Evolutionary conservation across 2,329 filamentous ascomycete genomes (phyloP), one percentile per base, ranked within the genome.

Genomic region (Ilyonectria destructans): DNA sequence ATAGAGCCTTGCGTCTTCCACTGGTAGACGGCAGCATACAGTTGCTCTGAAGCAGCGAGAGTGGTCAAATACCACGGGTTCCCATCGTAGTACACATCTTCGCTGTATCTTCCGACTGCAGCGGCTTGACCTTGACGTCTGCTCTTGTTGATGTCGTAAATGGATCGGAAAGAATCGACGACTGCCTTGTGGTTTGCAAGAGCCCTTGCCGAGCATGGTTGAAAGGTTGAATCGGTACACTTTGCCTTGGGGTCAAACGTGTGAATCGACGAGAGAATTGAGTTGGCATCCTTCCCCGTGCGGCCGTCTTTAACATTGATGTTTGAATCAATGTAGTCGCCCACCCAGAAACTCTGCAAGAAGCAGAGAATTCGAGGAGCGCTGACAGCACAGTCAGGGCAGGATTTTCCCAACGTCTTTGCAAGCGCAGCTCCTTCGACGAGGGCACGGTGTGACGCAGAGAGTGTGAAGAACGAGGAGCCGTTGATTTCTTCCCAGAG

Each of bases 401-500:
- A 92, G 4, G 85, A 85, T 45, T 86, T 84, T 19, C 89, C 89
- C 5, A 95, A 83, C 26, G 83, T 82, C n/a, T 80, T 80, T 2
- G 93, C 92, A n/a, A 95, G 85, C 2, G 85, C 83, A 62, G 85
- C 88, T 13, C 93, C 93, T 80, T 92, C 89, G 5, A 89, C 83
- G 6, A 90, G 82, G n/a, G 88, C 84, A 75, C 67, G 70, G 78
- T 95, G 90, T 60, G 92, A 88, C 21, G 87, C 87, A 4, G 89
- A 88, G 31, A 90, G 82, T 0, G 93, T 95, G 80, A 95, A 96
- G 83, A 94, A 95, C 0, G 92, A 94, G 23, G 88, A 90, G 57
- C 92, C 92, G n/a, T 85, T 82, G 10, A 94, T 88, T 77, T 95
- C 93, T 77, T 95, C 93, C 93, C 93, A 95, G 1, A 96, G 85